These are phyloP conservation scores for Sarocladium oryzae DNA, from an alignment of 2,329 filamentous ascomycete species.

Conservation along the genomic window DNA sequence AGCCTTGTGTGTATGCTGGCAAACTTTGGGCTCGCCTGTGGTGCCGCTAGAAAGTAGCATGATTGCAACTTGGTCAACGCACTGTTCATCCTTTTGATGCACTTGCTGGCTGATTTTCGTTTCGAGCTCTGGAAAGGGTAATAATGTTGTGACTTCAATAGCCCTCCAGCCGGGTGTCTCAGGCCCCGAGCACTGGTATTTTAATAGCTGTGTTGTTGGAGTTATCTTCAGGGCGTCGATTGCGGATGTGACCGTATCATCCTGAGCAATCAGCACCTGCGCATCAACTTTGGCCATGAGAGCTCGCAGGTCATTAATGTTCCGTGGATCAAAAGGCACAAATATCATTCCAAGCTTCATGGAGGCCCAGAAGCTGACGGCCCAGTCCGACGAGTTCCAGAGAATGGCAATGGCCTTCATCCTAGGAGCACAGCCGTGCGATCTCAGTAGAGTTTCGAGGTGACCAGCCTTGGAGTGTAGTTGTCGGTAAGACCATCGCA, in stretches of 20 bases:
- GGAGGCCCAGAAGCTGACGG: slow-evolving; percentile 29
- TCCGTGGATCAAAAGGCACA: slow-evolving; percentile 26
- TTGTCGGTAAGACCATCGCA: neutral
- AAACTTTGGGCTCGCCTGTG: slow-evolving; percentile 40
- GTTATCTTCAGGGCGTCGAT: slow-evolving; percentile 14
- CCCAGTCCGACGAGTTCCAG: slow-evolving; percentile 33
- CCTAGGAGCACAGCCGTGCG: slow-evolving; percentile 19
- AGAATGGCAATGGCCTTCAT: slow-evolving; percentile 26
- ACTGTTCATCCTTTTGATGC: neutral
- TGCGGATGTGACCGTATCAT: slow-evolving; percentile 16
- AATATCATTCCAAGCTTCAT: slow-evolving; percentile 27
- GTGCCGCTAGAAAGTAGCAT: slow-evolving; percentile 45
- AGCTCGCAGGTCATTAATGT: slow-evolving; percentile 16
- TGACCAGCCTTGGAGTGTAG: neutral
- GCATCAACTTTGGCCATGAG: slow-evolving; percentile 20
- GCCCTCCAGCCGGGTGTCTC: slow-evolving; percentile 16
- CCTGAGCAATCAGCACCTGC: slow-evolving; percentile 26
- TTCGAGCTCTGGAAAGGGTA: neutral
- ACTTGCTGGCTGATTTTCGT: neutral
- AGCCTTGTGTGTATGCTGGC: slow-evolving; percentile 33
- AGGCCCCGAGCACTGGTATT: slow-evolving; percentile 19
- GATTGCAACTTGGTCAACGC: slow-evolving; percentile 22
- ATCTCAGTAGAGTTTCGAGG: slow-evolving; percentile 11
- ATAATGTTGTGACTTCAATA: slow-evolving; percentile 6
- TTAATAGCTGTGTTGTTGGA: slow-evolving; percentile 8